Percentiles rank a stretch among this genome's conserved stretches.
Evolutionary conservation across 176 grass and related monocot genomes (phyloP).

Genomic region (Avena atlantica): DNA sequence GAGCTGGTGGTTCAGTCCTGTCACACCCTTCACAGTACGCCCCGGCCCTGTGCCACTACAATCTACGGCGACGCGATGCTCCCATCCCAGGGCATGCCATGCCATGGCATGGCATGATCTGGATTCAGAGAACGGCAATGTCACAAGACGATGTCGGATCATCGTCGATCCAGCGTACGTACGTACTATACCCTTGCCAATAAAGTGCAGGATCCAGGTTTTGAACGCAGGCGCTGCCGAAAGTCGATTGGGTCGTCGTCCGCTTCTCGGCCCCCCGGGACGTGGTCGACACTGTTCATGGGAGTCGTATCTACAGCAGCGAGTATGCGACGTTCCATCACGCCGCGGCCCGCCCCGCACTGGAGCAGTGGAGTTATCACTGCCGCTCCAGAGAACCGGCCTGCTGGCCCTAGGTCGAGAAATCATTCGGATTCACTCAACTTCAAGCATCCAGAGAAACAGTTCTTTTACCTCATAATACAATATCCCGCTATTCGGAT

Average conservation of each 20-base stretch:
- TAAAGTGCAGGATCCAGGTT: constrained; percentile 32
- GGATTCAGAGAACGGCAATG: background rate
- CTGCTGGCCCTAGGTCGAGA: background rate
- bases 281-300: background rate
- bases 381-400: background rate
- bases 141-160: constrained; percentile 27
- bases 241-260: constrained; percentile 6
- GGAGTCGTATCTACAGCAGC: constrained; percentile 10
- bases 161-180: background rate
- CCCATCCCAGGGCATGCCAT: background rate
- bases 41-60: background rate
- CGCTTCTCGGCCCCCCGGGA: background rate
- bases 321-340: constrained; percentile 9
- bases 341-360: background rate
- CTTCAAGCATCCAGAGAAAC: background rate
- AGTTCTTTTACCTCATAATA: background rate
- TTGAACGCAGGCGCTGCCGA: constrained; percentile 1
- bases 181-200: background rate
- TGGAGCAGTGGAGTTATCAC: background rate
- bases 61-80: background rate
- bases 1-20: constrained; percentile 28
- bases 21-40: constrained; percentile 31
- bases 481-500: too few species aligned
- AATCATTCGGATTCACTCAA: background rate
- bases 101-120: background rate